phyloP scores from a whole-genome alignment of 495 filamentous ascomycete species.

The Aspergillus ostianus region DNA sequence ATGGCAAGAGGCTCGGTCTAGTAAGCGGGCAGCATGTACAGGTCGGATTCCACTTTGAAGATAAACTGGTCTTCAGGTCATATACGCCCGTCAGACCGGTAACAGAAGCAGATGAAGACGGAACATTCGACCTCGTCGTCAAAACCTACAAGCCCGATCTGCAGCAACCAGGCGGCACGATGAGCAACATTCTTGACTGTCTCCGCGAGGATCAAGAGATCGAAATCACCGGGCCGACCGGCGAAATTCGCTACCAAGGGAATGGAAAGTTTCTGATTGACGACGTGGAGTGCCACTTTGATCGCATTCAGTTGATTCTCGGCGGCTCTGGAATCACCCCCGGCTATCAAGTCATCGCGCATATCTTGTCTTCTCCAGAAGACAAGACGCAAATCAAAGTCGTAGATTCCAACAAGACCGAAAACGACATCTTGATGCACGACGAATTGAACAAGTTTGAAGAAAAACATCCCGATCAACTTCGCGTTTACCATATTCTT shows the following conservation, averaged over 20 bases:
- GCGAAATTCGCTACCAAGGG: slow-evolving; percentile 37
- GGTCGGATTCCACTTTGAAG: slow-evolving; percentile 37
- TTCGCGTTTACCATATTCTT: slow-evolving; percentile 34
- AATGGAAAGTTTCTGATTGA: slow-evolving; percentile 25
- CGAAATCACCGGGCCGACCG: slow-evolving; percentile 45
- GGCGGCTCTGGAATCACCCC: slow-evolving; percentile 29
- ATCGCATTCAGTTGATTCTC: slow-evolving; percentile 12
- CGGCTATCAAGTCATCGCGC: slow-evolving; percentile 32
- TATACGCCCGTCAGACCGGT: slow-evolving; percentile 42
- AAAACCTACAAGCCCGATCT: slow-evolving; percentile 36
- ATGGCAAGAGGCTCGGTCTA: slow-evolving; percentile 35
- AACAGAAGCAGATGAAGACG: slow-evolving; percentile 36
- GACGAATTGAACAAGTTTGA: slow-evolving; percentile 38
- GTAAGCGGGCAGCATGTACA: slow-evolving; percentile 45
- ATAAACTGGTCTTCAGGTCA: slow-evolving; percentile 35
- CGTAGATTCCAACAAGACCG: slow-evolving; percentile 33
- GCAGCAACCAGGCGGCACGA: slow-evolving; percentile 32
- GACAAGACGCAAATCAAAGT: slow-evolving; percentile 28
- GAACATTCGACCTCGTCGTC: slow-evolving; percentile 41
- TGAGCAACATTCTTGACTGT: slow-evolving; percentile 40
- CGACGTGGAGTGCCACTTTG: slow-evolving; percentile 12
- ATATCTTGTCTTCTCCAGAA: slow-evolving; percentile 17
- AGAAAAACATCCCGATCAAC: slow-evolving; percentile 22
- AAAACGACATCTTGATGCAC: slow-evolving; percentile 35
- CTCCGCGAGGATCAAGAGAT: slow-evolving; percentile 37